Conservation (phyloP, 345 rosid genomes). For the Eucalyptus sp. region DNA sequence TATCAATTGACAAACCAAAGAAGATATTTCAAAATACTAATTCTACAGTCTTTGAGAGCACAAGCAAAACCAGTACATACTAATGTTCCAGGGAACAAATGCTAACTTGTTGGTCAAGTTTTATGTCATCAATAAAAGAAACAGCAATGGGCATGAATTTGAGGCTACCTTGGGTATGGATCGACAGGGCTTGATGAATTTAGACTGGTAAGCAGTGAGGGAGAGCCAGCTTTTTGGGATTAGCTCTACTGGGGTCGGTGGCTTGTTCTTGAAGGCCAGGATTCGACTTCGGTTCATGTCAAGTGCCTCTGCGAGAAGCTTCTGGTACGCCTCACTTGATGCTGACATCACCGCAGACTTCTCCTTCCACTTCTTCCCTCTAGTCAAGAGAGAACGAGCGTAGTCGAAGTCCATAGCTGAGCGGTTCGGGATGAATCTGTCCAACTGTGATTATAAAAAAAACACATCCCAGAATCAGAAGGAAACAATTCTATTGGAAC, state of each 20-base stretch:
- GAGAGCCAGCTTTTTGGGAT: conserved; percentile 1
- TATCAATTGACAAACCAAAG: background rate
- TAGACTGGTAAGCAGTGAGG: background rate
- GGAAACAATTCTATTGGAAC: no score
- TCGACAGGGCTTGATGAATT: conserved; percentile 15
- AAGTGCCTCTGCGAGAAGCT: conserved; percentile 48
- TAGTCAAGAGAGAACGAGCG: conserved; percentile 28
- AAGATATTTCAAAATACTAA: background rate
- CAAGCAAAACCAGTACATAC: background rate
- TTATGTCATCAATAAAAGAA: background rate
- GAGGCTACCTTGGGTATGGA: conserved; percentile 28
- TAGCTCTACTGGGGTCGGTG: conserved; percentile 22
- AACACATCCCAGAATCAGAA: no score
- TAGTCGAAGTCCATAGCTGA: conserved; percentile 34
- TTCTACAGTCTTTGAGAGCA: background rate
- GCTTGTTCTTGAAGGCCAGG: conserved; percentile 62
- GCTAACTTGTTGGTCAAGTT: background rate
- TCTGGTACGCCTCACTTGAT: conserved; percentile 48
- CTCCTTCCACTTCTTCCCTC: conserved; percentile 27
- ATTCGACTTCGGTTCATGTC: conserved; percentile 56
- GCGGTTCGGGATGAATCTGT: conserved; percentile 37
- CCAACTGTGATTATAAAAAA: conserved; percentile 11
- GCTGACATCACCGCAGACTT: conserved; percentile 25
- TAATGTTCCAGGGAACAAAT: background rate
- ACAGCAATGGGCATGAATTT: background rate